Evolutionary conservation across 495 filamentous ascomycete genomes (phyloP), one percentile per base, ranked within the genome.

Genomic region (Extremus antarcticus): DNA sequence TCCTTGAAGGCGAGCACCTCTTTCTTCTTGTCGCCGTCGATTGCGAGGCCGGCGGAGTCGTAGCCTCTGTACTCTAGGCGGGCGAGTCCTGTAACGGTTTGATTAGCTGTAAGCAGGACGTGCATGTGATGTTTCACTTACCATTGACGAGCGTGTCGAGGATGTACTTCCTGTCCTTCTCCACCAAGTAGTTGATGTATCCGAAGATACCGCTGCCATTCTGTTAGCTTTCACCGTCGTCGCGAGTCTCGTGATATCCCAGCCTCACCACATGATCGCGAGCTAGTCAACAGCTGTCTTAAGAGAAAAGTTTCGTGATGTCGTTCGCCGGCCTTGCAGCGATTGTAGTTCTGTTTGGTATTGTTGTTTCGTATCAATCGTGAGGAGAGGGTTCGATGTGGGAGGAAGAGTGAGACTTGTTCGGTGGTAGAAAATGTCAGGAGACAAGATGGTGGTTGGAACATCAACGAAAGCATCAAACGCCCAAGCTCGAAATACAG

Each of bases 11-110:
- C 90, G 63, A 87, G 81, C 58, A 98, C 90, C 75, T 95, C 88
- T 58, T 94, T 90, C 77, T 95, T 95, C 79, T 95, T 96, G 81
- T 97, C 86, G 56, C 94, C 92, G 72, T 98, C 94, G 55, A 98
- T 78, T 60, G 90, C 92, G 56, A 98, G 76, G 71, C 92, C 92
- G 56, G 92, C 94, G 56, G 91, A 96, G 70, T 98, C 92, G 70
- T 98, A 97, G 53, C 90, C 90, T 67, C 90, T 87, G 73, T 96
- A 96, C 72, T 96, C 90, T 60, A 95, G 83, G 65, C 88, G 81
- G 29, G 82, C 80, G 53, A 94, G 83, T 63, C 88, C 88, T 87
- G 53, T 38, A 43, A 11, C 8, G 47, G 55, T 48, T 35, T 7
- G 13, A 13, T 13, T 35, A 35, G 7, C 4, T 35, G 54, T 60